These are phyloP conservation scores for Penicillium subrubescens DNA, from an alignment of 495 filamentous ascomycete species.

Conservation along the genomic window DNA sequence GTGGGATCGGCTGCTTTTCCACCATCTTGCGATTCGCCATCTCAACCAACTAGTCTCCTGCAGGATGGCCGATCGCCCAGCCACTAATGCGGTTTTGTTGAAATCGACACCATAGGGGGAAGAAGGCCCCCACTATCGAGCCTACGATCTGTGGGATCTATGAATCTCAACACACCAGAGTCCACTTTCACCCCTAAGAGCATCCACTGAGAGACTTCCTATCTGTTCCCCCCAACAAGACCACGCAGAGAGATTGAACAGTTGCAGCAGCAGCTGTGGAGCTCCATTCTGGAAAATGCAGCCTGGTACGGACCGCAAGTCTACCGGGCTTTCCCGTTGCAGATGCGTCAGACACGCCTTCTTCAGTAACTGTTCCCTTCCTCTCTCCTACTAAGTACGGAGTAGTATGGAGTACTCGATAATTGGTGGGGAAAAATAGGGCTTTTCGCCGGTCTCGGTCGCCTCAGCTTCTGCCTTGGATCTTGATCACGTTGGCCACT, in stretches of 20 bases:
- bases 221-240: background rate
- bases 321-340: slow-evolving; percentile 21
- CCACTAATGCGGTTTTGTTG: slow-evolving; percentile 25
- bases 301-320: slow-evolving; percentile 29
- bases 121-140: slow-evolving; percentile 8
- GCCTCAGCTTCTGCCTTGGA: slow-evolving; percentile 8
- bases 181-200: background rate
- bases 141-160: slow-evolving; percentile 25
- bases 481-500: slow-evolving; percentile 10
- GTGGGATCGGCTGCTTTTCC: slow-evolving; percentile 12
- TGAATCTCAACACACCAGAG: background rate
- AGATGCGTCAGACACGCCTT: slow-evolving; percentile 12
- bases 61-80: slow-evolving; percentile 31
- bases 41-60: slow-evolving; percentile 29
- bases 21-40: slow-evolving; percentile 17
- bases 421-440: background rate
- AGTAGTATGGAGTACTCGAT: background rate
- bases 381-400: too few species aligned
- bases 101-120: slow-evolving; percentile 14
- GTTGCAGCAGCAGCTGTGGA: slow-evolving; percentile 11
- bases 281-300: slow-evolving; percentile 26
- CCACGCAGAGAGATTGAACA: slow-evolving; percentile 4
- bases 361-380: background rate
- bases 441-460: slow-evolving; percentile 9
- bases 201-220: background rate